phyloP scores from a whole-genome alignment of 2,329 filamentous ascomycete species.

The Seiridium unicorne region DNA sequence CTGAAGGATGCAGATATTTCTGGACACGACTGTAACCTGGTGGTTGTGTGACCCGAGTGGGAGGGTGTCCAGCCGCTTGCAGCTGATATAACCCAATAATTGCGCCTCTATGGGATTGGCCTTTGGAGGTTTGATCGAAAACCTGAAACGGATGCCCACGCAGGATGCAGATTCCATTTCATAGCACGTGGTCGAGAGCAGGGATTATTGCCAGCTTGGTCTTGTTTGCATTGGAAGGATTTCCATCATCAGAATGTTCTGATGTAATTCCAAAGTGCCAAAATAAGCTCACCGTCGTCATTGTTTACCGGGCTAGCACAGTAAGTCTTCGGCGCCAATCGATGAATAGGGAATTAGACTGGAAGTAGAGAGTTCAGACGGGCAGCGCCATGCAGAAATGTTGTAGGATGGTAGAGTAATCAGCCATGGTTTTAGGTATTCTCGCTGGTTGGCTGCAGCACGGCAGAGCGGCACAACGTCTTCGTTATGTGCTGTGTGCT shows the following conservation, averaged over 20 bases:
- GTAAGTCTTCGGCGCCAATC: not conserved
- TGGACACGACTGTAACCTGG: not conserved
- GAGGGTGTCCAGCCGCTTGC: not conserved
- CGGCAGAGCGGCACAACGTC: no score
- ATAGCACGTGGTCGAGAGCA: not conserved
- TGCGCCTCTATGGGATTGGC: not conserved
- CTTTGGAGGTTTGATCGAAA: not conserved
- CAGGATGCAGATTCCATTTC: not conserved
- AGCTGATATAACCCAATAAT: not conserved
- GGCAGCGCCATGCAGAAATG: not conserved
- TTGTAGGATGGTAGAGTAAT: no score
- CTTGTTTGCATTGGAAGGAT: no score
- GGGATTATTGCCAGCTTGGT: no score
- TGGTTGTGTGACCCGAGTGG: not conserved
- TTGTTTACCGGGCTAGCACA: no score
- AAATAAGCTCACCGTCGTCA: no score
- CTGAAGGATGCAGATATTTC: not conserved
- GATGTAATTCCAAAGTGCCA: no score
- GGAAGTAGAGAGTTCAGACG: not conserved
- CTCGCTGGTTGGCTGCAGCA: no score
- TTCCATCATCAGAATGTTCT: no score
- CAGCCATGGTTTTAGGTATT: no score
- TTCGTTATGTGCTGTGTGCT: no score
- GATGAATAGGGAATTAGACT: not conserved
- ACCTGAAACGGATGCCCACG: not conserved